Base-by-base conservation (phyloP, 2,329 filamentous ascomycete species). In the Macrophomina pseudophaseolina region DNA sequence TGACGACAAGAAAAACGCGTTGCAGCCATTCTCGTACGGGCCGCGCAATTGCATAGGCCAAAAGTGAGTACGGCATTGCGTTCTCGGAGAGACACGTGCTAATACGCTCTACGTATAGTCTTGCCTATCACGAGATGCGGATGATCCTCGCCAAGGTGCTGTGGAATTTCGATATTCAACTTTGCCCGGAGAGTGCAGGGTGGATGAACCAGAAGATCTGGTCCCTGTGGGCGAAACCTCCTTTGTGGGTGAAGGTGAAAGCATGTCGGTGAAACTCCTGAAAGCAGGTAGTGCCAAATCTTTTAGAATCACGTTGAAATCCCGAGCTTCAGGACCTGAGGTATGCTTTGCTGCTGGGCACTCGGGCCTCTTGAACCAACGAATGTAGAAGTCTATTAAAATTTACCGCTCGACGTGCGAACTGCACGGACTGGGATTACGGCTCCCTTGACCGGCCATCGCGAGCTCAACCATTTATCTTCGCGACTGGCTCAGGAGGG, bases 1-100 rank as follows among this genome's bases (percentile, higher is more conserved):
- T 9, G 66, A 5, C 5, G 75, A 78, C 44, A 70, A 77, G 33
- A 75, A 73, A 44, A 71, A 70, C 7, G 80, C 72, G 18, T 66
- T 82, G 14, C 78, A 83, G 30, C 73, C 81, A 0, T 85, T 85
- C 70, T 79, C 76, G 1, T 73, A 78, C 40, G 83, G 82, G 0
- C 74, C 80, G 0, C 73, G 82, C 30, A 74, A 78, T 49, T 79
- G 77, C 64, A 40, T 79, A 30, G 76, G 76, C 5, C 77, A 76
- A 68, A 77, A 78, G 33, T 77, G 71, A 68, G 75, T 72, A 12
- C 28, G 44, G 14, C 32, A 30, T 8, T 14, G 5, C 12, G n/a
- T 9, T 44, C 6, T 40, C 62, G 28, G 46, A 23, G n/a, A 40
- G 7, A n/a, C 5, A 35, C 23, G 16, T 53, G 33, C n/a, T 46